Evolutionary conservation across 2,329 filamentous ascomycete species (phyloP).

Genomic region (Diplocarpon mali): DNA sequence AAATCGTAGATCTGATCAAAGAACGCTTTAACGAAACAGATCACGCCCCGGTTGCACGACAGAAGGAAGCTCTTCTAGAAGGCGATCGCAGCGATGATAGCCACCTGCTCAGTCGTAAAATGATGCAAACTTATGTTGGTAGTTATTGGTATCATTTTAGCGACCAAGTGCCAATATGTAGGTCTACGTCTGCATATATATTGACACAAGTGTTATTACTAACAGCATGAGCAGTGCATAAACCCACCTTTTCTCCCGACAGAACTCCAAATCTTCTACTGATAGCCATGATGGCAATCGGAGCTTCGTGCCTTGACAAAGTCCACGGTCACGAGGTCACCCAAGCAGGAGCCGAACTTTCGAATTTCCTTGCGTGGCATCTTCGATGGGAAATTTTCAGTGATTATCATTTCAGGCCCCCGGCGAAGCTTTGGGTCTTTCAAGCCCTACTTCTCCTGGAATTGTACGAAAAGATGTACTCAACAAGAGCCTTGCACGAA

Average conservation of each 20-base stretch:
- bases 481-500: slow-evolving; percentile 82
- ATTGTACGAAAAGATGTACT: slow-evolving; percentile 96
- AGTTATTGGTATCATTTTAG: slow-evolving; percentile 96
- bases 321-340: slow-evolving; percentile 64
- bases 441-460: slow-evolving; percentile 83
- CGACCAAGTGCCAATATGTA: slow-evolving; percentile 74
- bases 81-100: slow-evolving; percentile 59
- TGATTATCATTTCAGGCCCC: slow-evolving; percentile 78
- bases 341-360: slow-evolving; percentile 67
- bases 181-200: slow-evolving; percentile 3
- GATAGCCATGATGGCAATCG: slow-evolving; percentile 83
- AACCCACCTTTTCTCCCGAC: slow-evolving; percentile 84
- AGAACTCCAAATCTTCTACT: slow-evolving; percentile 76
- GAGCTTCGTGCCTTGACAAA: slow-evolving; percentile 80
- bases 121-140: slow-evolving; percentile 91
- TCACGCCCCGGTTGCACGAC: slow-evolving; percentile 59
- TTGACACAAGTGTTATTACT: slow-evolving; percentile 3
- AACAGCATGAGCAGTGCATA: slow-evolving; percentile 47
- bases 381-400: slow-evolving; percentile 92
- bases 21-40: slow-evolving; percentile 73
- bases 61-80: slow-evolving; percentile 66
- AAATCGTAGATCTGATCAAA: slow-evolving; percentile 72
- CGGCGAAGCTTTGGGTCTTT: slow-evolving; percentile 93
- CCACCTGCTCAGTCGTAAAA: slow-evolving; percentile 69
- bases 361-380: slow-evolving; percentile 86